Conservation (phyloP, 768 basidiomycete genomes). For the Serpula lacrymans region DNA sequence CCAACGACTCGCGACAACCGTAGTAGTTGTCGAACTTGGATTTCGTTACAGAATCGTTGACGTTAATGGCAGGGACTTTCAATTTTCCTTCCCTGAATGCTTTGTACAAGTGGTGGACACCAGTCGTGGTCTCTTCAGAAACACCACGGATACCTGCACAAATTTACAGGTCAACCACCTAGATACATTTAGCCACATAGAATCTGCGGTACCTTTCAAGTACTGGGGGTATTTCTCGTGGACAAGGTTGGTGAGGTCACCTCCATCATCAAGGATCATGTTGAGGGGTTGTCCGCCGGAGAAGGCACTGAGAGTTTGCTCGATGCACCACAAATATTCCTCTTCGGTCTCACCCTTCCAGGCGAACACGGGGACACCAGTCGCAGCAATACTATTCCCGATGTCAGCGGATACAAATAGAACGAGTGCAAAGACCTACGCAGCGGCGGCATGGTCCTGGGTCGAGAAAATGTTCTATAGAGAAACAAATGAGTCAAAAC, state of each 20-base stretch:
- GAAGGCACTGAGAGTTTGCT: constrained; percentile 92
- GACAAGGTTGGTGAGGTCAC: constrained; percentile 91
- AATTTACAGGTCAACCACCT: constrained; percentile 40
- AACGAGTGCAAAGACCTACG: constrained; percentile 46
- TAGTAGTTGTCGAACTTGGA: constrained; percentile 99
- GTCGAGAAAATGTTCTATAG: constrained; percentile 97
- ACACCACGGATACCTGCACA: constrained; percentile 79
- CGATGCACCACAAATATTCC: constrained; percentile 97
- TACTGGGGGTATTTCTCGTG: constrained; percentile 96
- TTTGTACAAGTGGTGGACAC: constrained; percentile 99
- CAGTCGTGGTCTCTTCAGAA: constrained; percentile 99
- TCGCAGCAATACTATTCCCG: constrained; percentile 79
- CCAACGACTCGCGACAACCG: constrained; percentile 98
- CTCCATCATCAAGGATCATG: constrained; percentile 99
- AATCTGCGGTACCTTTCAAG: constrained; percentile 60
- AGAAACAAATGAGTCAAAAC: constrained; percentile 2
- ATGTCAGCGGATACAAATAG: constrained; percentile 3
- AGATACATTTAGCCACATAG: neutral
- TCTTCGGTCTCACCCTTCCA: constrained; percentile 99
- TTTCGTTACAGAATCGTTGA: constrained; percentile 99
- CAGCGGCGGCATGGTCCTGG: constrained; percentile 98
- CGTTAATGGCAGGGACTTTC: constrained; percentile 98
- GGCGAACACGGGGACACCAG: constrained; percentile 96
- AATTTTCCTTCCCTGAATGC: constrained; percentile 93
- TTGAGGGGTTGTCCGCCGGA: constrained; percentile 79